Conservation (phyloP, 1,139 yeast species). For the Kluyveromyces sp. region DNA sequence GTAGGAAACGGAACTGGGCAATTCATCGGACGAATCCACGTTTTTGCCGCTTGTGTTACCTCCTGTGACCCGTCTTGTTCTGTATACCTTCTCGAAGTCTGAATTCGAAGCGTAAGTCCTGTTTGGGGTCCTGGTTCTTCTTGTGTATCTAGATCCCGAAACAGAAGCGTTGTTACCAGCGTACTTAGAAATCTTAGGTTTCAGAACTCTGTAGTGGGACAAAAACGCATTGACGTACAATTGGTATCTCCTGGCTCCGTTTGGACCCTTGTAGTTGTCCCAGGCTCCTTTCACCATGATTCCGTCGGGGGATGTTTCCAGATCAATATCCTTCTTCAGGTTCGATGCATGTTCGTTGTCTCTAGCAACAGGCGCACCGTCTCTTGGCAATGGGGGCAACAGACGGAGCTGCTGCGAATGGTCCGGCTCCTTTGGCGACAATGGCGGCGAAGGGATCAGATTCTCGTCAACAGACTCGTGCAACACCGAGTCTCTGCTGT, state of each 20-base stretch:
- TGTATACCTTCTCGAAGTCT: conserved; percentile 16
- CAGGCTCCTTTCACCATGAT: conserved; percentile 2
- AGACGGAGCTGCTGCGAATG: background rate
- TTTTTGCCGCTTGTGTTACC: conserved; percentile 8
- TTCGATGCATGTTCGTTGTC: background rate
- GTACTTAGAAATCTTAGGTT: conserved; percentile 2
- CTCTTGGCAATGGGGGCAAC: background rate
- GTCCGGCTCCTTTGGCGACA: conserved; percentile 22
- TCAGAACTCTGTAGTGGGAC: conserved; percentile 6
- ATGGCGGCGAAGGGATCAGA: conserved; percentile 29
- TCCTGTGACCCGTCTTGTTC: conserved; percentile 15
- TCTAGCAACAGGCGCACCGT: conserved; percentile 1
- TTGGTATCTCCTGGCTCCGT: conserved; percentile 8
- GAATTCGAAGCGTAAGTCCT: conserved; percentile 13
- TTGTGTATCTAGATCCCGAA: background rate
- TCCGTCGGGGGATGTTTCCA: background rate
- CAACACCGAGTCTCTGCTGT: conserved; percentile 10
- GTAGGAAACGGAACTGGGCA: background rate
- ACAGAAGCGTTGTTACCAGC: background rate
- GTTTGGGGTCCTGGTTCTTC: conserved; percentile 10
- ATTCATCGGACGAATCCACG: conserved; percentile 10
- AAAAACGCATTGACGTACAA: conserved; percentile 7
- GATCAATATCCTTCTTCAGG: background rate
- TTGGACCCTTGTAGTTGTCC: conserved; percentile 1
- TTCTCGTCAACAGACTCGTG: conserved; percentile 14